A percentile compares a stretch with the other conserved stretches of the same genome.
Evolutionary conservation across 73 alveolate genomes (phyloP).

Genomic region (Stentor roeselii): DNA sequence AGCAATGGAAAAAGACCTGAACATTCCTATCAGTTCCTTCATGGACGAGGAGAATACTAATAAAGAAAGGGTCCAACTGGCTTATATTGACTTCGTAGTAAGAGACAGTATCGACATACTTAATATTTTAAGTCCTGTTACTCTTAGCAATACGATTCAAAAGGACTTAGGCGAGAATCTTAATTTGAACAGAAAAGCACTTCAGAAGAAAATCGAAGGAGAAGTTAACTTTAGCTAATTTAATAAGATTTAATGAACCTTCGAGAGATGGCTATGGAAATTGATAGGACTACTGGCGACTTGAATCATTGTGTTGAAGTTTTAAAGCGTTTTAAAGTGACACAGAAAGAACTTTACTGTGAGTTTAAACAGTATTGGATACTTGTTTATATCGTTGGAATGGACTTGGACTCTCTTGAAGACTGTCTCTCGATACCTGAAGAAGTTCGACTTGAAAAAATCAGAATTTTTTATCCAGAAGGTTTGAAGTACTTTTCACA

Average conservation of each 20-base stretch:
- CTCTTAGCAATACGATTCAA: neutral
- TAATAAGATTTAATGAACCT: no score
- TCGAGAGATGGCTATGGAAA: neutral
- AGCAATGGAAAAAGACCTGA: constrained; percentile 79
- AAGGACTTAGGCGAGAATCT: constrained; percentile 7
- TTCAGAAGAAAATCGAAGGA: constrained; percentile 24
- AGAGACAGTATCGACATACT: constrained; percentile 16
- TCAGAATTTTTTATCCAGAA: no score
- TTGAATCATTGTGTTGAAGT: neutral
- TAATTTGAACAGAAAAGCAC: constrained; percentile 1
- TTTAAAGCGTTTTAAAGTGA: neutral
- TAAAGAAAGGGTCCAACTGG: constrained; percentile 58
- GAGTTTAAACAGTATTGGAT: neutral
- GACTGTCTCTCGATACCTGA: neutral
- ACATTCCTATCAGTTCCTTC: constrained; percentile 68
- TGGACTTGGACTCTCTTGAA: neutral
- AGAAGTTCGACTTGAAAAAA: neutral
- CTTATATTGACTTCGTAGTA: constrained; percentile 46
- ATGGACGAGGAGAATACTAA: constrained; percentile 87
- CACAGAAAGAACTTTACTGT: neutral
- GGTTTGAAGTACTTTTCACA: no score
- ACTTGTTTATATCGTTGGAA: neutral
- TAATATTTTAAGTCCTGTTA: neutral
- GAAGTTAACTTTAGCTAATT: constrained; percentile 22
- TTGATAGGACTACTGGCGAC: neutral